A percentile compares a stretch with the other conserved stretches of the same genome.
Evolutionary conservation across 2,329 filamentous ascomycete genomes (phyloP).

Genomic region (Cladophialophora psammophila): DNA sequence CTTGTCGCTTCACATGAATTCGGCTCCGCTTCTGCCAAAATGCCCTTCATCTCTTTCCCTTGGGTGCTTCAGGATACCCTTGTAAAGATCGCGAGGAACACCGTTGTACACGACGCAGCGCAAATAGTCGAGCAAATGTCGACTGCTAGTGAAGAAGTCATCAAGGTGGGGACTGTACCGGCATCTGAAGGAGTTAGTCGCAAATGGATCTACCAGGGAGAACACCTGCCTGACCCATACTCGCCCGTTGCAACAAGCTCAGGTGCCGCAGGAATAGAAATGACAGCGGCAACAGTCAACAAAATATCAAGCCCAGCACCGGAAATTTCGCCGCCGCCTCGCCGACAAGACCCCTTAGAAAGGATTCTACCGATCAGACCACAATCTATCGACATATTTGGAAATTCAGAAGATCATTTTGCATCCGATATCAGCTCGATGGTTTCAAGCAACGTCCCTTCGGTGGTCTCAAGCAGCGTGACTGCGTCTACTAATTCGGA

Average conservation of each 20-base stretch:
- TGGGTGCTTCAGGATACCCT: slow-evolving; percentile 85
- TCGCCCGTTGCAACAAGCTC: neutral
- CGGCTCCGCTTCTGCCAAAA: slow-evolving; percentile 46
- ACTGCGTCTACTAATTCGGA: slow-evolving; percentile 20
- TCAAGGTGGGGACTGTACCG: slow-evolving; percentile 1
- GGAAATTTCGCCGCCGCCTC: neutral
- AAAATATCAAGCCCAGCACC: neutral
- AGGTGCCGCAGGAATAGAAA: neutral
- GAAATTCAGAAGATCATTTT: neutral
- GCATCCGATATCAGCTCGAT: slow-evolving; percentile 17
- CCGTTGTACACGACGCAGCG: slow-evolving; percentile 14
- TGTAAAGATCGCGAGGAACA: slow-evolving; percentile 66
- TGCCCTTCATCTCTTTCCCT: slow-evolving; percentile 90
- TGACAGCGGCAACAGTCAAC: neutral
- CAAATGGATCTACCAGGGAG: slow-evolving; percentile 18
- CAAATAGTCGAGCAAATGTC: neutral
- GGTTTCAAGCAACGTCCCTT: slow-evolving; percentile 16
- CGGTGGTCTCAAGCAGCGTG: slow-evolving; percentile 2
- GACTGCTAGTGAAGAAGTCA: neutral
- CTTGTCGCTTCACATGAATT: neutral
- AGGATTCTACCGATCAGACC: slow-evolving; percentile 4
- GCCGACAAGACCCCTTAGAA: neutral
- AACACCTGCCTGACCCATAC: slow-evolving; percentile 31
- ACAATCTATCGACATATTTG: neutral
- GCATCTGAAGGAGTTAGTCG: neutral